A percentile compares a stretch with the other conserved stretches of the same genome.
These are phyloP conservation scores for Cystoderma amianthinum DNA, from an alignment of 768 basidiomycete species.

Conservation along the genomic window DNA sequence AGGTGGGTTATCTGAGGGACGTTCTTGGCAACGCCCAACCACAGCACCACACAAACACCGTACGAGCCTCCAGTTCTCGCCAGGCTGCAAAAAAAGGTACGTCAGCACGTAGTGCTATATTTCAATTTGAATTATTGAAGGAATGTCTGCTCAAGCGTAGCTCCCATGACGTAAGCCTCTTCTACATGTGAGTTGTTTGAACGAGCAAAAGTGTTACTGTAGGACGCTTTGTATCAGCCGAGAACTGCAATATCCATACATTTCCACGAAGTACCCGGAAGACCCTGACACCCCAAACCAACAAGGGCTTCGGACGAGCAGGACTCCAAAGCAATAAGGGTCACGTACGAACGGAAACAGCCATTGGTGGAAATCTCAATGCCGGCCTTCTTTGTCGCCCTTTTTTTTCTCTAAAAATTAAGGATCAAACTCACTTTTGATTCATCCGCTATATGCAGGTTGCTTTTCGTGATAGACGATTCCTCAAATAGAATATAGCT, in stretches of 20 bases:
- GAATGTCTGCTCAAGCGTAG: constrained; percentile 86
- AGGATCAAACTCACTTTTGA: constrained; percentile 45
- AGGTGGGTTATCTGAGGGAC: constrained; percentile 21
- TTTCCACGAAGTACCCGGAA: constrained; percentile 11
- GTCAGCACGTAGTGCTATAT: constrained; percentile 5
- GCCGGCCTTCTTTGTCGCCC: constrained; percentile 95
- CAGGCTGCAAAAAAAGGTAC: constrained; percentile 29
- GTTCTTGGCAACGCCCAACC: constrained; percentile 63
- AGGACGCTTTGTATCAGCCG: constrained; percentile 96
- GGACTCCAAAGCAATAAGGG: constrained; percentile 10
- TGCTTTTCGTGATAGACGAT: constrained; percentile 42
- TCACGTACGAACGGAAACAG: constrained; percentile 21
- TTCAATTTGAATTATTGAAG: constrained; percentile 5
- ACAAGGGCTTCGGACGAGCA: constrained; percentile 44
- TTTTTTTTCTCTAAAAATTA: constrained; percentile 7
- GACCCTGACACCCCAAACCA: constrained; percentile 41
- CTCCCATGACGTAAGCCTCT: constrained; percentile 69
- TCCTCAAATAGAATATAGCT: constrained; percentile 81
- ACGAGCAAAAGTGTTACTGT: constrained; percentile 59
- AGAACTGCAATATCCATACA: constrained; percentile 24
- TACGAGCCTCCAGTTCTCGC: constrained; percentile 57
- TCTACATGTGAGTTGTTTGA: constrained; percentile 83
- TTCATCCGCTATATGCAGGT: constrained; percentile 38
- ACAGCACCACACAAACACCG: constrained; percentile 83
- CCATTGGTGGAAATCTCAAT: constrained; percentile 56